These are phyloP conservation scores for Lasiosphaeria hispida DNA, from an alignment of 495 filamentous ascomycete species.

Conservation along the genomic window DNA sequence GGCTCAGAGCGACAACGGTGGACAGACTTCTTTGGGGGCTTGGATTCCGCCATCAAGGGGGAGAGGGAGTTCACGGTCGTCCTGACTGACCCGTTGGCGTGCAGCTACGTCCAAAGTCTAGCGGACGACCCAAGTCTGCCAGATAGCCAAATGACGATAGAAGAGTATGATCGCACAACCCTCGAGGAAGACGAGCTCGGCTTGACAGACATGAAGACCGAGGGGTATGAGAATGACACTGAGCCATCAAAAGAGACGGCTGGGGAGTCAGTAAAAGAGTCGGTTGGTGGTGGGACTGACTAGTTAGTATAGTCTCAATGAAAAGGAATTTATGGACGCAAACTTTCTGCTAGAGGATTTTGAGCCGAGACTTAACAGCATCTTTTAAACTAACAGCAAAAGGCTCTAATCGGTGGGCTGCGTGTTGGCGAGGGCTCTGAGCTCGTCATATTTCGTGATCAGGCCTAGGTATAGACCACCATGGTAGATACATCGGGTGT, in stretches of 20 bases:
- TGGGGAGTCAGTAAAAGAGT: not conserved
- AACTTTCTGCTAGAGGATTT: no score
- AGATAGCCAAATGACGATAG: constrained; percentile 75
- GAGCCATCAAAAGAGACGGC: not conserved
- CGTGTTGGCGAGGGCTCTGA: no score
- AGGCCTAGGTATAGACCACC: no score
- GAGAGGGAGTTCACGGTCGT: constrained; percentile 81
- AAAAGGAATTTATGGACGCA: no score
- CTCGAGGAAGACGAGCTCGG: constrained; percentile 93
- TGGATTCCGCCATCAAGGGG: constrained; percentile 76
- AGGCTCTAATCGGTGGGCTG: no score
- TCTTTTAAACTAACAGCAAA: no score
- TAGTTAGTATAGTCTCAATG: no score
- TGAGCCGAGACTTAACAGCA: no score
- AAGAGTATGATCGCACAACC: constrained; percentile 82
- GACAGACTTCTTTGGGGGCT: constrained; percentile 72
- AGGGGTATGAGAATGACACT: constrained; percentile 68
- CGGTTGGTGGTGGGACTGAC: not conserved
- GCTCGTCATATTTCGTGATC: no score
- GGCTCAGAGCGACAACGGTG: constrained; percentile 63
- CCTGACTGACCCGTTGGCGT: constrained; percentile 82
- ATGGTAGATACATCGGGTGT: no score
- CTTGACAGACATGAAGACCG: constrained; percentile 85
- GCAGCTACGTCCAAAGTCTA: constrained; percentile 89
- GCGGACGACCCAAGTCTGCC: constrained; percentile 62